Base-by-base conservation (phyloP, 306 rosid genomes). In the Glycine soja region DNA sequence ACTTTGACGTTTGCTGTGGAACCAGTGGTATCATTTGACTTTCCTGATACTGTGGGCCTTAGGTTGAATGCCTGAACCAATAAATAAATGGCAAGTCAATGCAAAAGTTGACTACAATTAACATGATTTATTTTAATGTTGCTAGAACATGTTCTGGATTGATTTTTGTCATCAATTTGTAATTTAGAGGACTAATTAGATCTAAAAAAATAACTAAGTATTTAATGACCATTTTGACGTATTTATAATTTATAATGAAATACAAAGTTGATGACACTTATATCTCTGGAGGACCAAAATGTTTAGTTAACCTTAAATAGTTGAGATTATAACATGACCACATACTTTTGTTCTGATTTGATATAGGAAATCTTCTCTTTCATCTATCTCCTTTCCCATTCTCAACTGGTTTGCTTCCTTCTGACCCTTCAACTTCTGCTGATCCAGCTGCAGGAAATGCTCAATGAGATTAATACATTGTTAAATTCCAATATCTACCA, bases 331-430 rank as follows among this genome's bases (percentile, higher is more conserved):
- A 48, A 19, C 74, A 59, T 18, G 69, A 67, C 2, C 24, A 77
- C 94, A 80, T 74, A 91, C 98, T 88, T 90, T 91, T 59, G 87
- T 56, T 88, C 94, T 88, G 88, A 95, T 93, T 84, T 93, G 98
- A 47, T 89, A 89, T 48, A 95, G 88, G 80, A 95, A 95, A 84
- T 93, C 97, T 68, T 89, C 97, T 65, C 87, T 88, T 62, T 92
- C 96, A 48, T 90, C 92, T 45, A 75, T 69, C 54, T 78, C 92
- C 67, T 80, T 77, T 56, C 81, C 86, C 80, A 82, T 84, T 78
- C 71, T 70, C 77, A 80, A 79, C 47, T 82, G 88, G 81, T 88
- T 84, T 68, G 83, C 75, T 79, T 88, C 90, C 32, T 79, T 90
- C 75, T 74, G 89, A 69, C 74, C 80, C 63, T 88, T 77, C 52